Evolutionary conservation across 148 eudicot genomes (phyloP).

Genomic region (Amaranthus cruentus): DNA sequence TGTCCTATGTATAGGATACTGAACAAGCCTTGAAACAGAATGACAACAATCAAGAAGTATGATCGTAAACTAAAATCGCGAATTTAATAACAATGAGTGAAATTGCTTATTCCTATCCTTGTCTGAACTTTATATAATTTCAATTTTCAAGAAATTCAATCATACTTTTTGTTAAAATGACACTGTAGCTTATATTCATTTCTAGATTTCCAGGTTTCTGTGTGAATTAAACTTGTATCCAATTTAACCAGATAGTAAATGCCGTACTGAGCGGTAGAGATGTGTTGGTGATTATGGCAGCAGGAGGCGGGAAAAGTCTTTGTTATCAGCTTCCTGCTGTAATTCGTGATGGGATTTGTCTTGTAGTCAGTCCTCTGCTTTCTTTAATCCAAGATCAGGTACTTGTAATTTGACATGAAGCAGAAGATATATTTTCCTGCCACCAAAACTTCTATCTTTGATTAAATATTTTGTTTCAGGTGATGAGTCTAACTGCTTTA

Average conservation of each 20-base stretch:
- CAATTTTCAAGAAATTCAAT: not conserved
- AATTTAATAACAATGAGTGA: too few species aligned
- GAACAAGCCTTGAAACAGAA: too few species aligned
- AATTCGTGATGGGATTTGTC: conserved; percentile 74
- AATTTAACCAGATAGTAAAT: conserved; percentile 64
- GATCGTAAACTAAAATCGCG: too few species aligned
- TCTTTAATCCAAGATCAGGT: conserved; percentile 99
- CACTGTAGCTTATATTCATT: not conserved
- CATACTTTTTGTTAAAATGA: not conserved
- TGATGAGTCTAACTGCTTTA: conserved; percentile 93
- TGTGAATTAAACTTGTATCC: conserved; percentile 10
- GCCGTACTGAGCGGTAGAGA: conserved; percentile 91
- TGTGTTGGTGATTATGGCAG: conserved; percentile 98
- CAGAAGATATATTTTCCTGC: not conserved
- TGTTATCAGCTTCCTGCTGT: conserved; percentile 99
- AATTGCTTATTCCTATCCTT: too few species aligned
- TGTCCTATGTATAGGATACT: too few species aligned
- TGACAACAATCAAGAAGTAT: too few species aligned
- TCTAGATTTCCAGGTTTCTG: conserved; percentile 1
- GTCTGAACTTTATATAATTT: too few species aligned
- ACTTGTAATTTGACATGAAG: conserved; percentile 9
- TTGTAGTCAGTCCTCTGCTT: conserved; percentile 95
- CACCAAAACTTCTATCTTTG: conserved; percentile 13
- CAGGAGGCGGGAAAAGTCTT: conserved; percentile 99
- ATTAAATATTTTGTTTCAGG: conserved; percentile 41